A percentile compares a stretch with the other conserved stretches of the same genome.
phyloP scores from a whole-genome alignment of 2,329 filamentous ascomycete genomes.

The Ustulina deusta region DNA sequence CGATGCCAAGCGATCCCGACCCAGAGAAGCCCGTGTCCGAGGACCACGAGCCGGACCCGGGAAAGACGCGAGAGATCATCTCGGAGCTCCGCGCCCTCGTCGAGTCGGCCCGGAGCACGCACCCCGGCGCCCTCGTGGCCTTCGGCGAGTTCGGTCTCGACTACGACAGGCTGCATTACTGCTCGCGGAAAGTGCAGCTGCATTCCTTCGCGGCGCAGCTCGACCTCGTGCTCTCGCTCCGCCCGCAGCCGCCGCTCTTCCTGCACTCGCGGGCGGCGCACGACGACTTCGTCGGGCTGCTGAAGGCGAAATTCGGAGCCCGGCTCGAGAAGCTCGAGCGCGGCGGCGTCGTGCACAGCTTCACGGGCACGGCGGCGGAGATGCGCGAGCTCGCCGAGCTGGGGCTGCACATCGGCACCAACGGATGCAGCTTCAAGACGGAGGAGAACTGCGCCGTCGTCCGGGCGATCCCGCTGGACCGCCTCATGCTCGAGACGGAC shows the following conservation, averaged over 20 bases:
- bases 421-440: conserved; percentile 97
- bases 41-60: conserved; percentile 59
- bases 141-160: conserved; percentile 97
- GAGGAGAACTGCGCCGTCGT: conserved; percentile 90
- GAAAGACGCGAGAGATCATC: conserved; percentile 64
- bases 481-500: conserved; percentile 94
- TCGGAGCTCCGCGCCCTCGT: conserved; percentile 74
- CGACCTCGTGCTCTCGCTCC: conserved; percentile 74
- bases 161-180: conserved; percentile 90
- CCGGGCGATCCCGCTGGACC: conserved; percentile 78
- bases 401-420: conserved; percentile 92
- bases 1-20: conserved; percentile 66
- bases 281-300: conserved; percentile 80
- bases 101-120: conserved; percentile 61
- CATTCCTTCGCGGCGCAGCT: conserved; percentile 89
- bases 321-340: conserved; percentile 75
- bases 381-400: conserved; percentile 83
- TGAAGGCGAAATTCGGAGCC: conserved; percentile 69
- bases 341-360: conserved; percentile 91
- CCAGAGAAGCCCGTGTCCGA: conserved; percentile 61
- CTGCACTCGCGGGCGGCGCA: conserved; percentile 91
- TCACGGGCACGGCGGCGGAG: conserved; percentile 88
- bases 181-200: conserved; percentile 81
- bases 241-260: conserved; percentile 86
- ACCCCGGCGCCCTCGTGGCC: conserved; percentile 70